A percentile compares a stretch with the other conserved stretches of the same genome.
phyloP scores from a whole-genome alignment of 116 monocot species.

The Dioscorea cayenensis region DNA sequence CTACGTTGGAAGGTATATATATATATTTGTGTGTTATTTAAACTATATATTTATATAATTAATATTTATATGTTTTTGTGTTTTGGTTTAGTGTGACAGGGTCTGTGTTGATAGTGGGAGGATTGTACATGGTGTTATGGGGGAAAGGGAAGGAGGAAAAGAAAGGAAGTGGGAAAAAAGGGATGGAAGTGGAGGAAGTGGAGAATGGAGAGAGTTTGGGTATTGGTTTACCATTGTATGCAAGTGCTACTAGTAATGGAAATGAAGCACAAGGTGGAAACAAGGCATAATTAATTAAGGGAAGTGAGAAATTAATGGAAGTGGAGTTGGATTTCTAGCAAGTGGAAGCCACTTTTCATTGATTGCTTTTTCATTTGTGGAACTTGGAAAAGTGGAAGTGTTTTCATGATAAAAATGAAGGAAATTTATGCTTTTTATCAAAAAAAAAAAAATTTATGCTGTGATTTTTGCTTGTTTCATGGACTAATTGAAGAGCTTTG shows the following conservation, averaged over 20 bases:
- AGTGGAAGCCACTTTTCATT: too few species aligned
- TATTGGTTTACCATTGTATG: background rate
- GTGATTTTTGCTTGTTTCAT: too few species aligned
- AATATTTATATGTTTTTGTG: background rate
- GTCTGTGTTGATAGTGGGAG: slow-evolving; percentile 53
- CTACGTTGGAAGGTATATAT: slow-evolving; percentile 53
- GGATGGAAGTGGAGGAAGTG: background rate
- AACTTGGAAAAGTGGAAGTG: too few species aligned
- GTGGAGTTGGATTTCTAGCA: too few species aligned
- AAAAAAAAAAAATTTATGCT: too few species aligned
- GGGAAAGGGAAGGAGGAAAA: slow-evolving; percentile 62
- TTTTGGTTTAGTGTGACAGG: slow-evolving; percentile 39
- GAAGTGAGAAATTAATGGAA: too few species aligned
- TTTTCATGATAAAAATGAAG: too few species aligned
- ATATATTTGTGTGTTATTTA: background rate
- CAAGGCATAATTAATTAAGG: too few species aligned
- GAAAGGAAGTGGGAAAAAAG: background rate
- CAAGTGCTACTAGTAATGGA: background rate
- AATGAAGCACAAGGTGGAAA: background rate
- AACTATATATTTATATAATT: background rate
- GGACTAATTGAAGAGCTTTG: too few species aligned
- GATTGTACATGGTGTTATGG: slow-evolving; percentile 77
- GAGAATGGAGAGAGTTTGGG: background rate
- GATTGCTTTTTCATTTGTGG: too few species aligned
- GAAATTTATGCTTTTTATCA: too few species aligned